A percentile compares a stretch with the other conserved stretches of the same genome.
Evolutionary conservation across 768 basidiomycete species (phyloP).

Genomic region (Epithele typhae): DNA sequence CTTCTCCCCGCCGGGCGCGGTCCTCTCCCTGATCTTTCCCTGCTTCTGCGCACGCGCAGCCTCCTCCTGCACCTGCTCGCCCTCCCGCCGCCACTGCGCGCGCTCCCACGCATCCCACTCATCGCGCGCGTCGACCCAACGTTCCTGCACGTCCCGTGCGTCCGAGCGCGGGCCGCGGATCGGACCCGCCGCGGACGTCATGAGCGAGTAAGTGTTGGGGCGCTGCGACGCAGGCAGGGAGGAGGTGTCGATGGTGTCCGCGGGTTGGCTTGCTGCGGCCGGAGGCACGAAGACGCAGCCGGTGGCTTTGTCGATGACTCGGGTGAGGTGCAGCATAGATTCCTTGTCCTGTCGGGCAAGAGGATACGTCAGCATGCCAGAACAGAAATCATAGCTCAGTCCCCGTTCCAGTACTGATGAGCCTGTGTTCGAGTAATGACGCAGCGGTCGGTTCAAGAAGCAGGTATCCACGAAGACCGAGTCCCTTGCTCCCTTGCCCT

Average conservation of each 20-base stretch:
- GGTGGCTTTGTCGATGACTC: conserved; percentile 83
- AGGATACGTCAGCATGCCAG: no score
- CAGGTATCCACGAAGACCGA: no score
- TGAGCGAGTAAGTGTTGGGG: conserved; percentile 64
- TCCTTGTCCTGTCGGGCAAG: conserved; percentile 67
- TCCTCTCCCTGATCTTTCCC: conserved; percentile 21
- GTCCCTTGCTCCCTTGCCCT: no score
- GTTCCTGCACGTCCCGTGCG: conserved; percentile 81
- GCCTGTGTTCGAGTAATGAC: no score
- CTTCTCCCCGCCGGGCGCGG: no score
- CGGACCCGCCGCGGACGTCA: conserved; percentile 59
- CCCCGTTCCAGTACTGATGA: no score
- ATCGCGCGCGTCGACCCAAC: conserved; percentile 87
- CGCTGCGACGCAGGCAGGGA: conserved; percentile 37
- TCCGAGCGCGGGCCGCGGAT: conserved; percentile 46
- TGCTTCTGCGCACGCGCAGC: conserved; percentile 23
- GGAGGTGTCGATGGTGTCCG: conserved; percentile 29
- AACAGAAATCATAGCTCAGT: no score
- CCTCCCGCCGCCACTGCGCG: conserved; percentile 73
- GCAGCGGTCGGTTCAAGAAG: no score
- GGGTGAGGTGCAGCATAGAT: conserved; percentile 88
- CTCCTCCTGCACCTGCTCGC: conserved; percentile 48
- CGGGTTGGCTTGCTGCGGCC: conserved; percentile 25
- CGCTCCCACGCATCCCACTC: conserved; percentile 81
- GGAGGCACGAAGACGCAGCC: conserved; percentile 87